Evolutionary conservation across 2,329 filamentous ascomycete species (phyloP), one percentile per base, ranked within the genome.

Genomic region (Leptographium lundbergii): DNA sequence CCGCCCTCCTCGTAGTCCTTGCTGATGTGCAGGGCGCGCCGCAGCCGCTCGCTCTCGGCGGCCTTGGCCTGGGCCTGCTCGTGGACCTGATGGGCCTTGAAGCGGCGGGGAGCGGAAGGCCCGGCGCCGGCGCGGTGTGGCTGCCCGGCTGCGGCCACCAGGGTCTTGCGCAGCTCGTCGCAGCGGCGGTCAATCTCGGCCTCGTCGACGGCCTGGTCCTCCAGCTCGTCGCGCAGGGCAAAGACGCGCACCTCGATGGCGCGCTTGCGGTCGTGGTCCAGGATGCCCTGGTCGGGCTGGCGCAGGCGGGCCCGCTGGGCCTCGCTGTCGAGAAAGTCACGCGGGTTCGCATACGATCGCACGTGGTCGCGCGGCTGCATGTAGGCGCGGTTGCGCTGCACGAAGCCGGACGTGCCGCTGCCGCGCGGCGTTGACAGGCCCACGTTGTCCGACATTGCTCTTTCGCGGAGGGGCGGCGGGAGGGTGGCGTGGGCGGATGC

Each of bases 11-110:
- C 85, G 67, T 94, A 94, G 70, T 92, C 81, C 69, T 86, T 86
- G 68, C 85, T 85, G 67, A 97, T 95, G 56, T 91, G 91, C 65
- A 99, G 77, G 9, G 94, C 94, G 72, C 80, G 88, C 64, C 92
- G 78, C 70, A 99, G 75, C 66, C 88, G 81, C 74, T 97, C 91
- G 72, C 87, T 96, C 79, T 99, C 94, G 70, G 89, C 87, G 65
- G 95, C 92, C 80, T 99, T 99, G 61, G 92, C 94, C 67, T 94
- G 88, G 22, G 94, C 94, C 70, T 96, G 80, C 74, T 97, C 94
- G 75, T 99, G 94, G 24, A 97, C 91, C 73, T 97, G 90, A 73
- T 97, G 91, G 64, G 85, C 80, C 74, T 97, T 99, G 63, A 97
- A 79, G 11, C 82, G 80, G 65, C 77, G 81, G 24, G 58, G 70